Base-by-base conservation (phyloP, 257 asterid genomes). In the Euphrasia confusa region DNA sequence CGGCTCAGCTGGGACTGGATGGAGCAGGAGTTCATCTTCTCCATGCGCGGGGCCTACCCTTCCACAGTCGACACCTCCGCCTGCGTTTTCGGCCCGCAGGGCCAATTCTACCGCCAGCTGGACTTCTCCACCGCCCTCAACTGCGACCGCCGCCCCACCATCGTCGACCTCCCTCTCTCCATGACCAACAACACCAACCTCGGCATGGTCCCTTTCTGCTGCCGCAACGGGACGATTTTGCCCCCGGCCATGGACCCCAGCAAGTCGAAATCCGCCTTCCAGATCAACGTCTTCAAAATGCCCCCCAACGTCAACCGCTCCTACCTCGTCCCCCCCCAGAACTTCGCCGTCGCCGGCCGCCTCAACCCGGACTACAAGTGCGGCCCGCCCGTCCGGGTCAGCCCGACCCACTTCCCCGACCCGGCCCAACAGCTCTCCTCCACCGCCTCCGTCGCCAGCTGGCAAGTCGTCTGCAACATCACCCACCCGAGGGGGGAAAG, bases 1-100 rank as follows among this genome's bases (percentile, higher is more conserved):
- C 78, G 78, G 70, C 61, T 92, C 17, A 89, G 93, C 79, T 92
- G 97, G 95, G 97, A 92, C 58, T 92, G 99, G 99, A 89, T 92
- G 97, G 87, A 86, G 48, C 96, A 83, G 7, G 99, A 89, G 77
- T 92, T 92, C 75, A 84, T 92, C 32, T 69, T 67, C 35, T 78
- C 88, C 66, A 87, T 83, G 90, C 81, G 76, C 37, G 99, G 99
- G 3, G 97, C 97, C 30, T 87, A 92, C 48, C 96, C 99, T 3
- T 77, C 87, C 3, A 71, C 74, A 7, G 83, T 86, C 3, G 97
- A 86, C 62, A 74, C 94, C 3, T 79, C 95, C 0, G 80, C 65
- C 0, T 92, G 99, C 17, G 73, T 92, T 1, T 84, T 81, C 14
- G 99, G 99, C 49, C 65, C 49, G 9, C 99, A 86, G 66, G 96